Conservation (phyloP, 2,329 filamentous ascomycete genomes). For the Botrytis aclada region DNA sequence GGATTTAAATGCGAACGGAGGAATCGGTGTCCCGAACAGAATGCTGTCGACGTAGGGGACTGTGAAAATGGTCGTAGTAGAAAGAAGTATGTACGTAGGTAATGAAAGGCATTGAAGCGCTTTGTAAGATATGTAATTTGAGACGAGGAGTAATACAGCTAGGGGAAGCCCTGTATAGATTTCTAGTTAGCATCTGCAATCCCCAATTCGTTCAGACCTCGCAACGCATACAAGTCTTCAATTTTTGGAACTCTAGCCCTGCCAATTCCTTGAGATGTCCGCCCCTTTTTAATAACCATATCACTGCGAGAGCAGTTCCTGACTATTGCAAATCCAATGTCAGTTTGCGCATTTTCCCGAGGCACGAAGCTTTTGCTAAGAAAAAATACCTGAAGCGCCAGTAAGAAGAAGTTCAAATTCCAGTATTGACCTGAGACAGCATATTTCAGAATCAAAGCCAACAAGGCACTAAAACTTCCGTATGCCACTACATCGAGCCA, state of each 20-base stretch:
- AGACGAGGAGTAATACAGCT: constrained; percentile 11
- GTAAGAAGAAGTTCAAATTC: constrained; percentile 19
- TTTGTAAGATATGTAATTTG: constrained; percentile 16
- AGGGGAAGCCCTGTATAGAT: constrained; percentile 16
- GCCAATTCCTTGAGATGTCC: constrained; percentile 16
- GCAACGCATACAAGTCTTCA: constrained; percentile 14
- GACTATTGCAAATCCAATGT: background rate
- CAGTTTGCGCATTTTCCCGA: constrained; percentile 3
- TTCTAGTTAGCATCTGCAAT: background rate
- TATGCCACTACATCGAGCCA: constrained; percentile 12
- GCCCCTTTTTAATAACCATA: constrained; percentile 7
- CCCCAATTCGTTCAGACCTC: background rate
- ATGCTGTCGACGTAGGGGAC: constrained; percentile 17
- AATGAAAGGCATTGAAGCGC: constrained; percentile 20
- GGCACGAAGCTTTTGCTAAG: too few species aligned
- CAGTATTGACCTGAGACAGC: constrained; percentile 17
- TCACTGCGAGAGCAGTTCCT: background rate
- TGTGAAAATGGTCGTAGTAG: constrained; percentile 17
- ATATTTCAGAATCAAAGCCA: constrained; percentile 13
- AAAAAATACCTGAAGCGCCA: constrained; percentile 16
- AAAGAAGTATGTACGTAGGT: constrained; percentile 18
- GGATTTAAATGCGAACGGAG: constrained; percentile 7
- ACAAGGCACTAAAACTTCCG: constrained; percentile 2
- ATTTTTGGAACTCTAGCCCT: constrained; percentile 4
- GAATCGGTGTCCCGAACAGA: constrained; percentile 11